Base-by-base conservation (phyloP, 108 stramenopile species). In the Licmophora abbreviata region DNA sequence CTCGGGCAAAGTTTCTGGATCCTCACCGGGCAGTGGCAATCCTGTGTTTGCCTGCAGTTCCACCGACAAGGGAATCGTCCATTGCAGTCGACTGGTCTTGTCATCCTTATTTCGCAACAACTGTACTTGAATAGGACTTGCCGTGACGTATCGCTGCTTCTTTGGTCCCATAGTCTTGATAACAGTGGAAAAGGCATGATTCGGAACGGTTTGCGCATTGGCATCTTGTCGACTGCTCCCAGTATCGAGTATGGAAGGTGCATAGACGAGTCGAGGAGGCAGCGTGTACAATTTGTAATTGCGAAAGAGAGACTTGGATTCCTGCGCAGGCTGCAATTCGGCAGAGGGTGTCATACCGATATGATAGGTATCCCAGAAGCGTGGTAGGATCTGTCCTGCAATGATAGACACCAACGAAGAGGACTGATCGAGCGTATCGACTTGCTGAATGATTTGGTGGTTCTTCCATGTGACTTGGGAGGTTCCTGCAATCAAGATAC, bases 311-410 rank as follows among this genome's bases (percentile, higher is more conserved):
- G 65, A 58, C 46, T 61, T 55, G 10, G 49, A 25, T 11, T 59
- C 22, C 20, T 68, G 44, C 4, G 66, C 48, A 18, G 71, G 81
- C 29, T 56, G 44, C 25, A 72, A 20, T 54, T 91, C 85, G 24
- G 82, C 69, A 15, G 78, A 75, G 8, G 89, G 89, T 31, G 83
- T 79, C 89, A 91, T 91, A 20, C 83, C 85, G 48, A 87, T 75
- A 57, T 91, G 89, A 52, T 91, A 91, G 7, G 66, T 30, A 63
- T 91, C 89, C 89, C 89, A 91, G 56, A 91, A 91, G 11, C 83
- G 68, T 22, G 89, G 89, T 15, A 49, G 6, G 17, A 85, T 38
- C 43, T 89, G 85, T 8, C 51, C 35, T 15, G 66, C 51, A 2
- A 89, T 40, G 14, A 64, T 40, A 0, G 42, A 45, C 26, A 83